Evolutionary conservation across 108 stramenopile species (phyloP).

Genomic region (Skeletonema grethae): DNA sequence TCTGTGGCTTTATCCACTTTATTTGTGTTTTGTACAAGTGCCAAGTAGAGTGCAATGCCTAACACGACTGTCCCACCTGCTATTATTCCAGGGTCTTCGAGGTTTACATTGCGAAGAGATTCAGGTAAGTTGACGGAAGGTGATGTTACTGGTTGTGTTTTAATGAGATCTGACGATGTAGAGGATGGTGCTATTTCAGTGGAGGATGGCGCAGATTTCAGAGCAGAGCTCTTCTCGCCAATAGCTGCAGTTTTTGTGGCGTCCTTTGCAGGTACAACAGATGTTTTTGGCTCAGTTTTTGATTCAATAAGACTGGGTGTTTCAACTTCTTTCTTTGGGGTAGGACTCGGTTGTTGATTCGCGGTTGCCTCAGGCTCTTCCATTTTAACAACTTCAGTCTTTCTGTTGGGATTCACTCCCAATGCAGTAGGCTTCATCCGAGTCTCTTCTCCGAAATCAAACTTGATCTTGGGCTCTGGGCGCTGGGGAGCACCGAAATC

Average conservation of each 20-base stretch:
- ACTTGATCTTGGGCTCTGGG: background rate
- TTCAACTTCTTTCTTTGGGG: background rate
- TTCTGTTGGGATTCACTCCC: constrained; percentile 1
- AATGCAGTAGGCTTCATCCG: background rate
- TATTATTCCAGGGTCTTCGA: constrained; percentile 6
- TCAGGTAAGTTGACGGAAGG: background rate
- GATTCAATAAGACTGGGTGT: background rate
- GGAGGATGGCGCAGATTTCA: background rate
- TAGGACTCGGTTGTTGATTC: background rate
- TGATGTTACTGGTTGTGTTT: background rate
- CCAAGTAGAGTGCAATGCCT: background rate
- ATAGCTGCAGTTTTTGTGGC: background rate
- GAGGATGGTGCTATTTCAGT: constrained; percentile 1
- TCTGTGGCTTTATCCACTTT: background rate
- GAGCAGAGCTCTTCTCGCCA: background rate
- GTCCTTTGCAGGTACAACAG: background rate
- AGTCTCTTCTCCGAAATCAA: background rate
- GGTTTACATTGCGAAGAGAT: background rate
- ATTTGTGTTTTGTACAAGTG: constrained; percentile 8
- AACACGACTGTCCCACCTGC: background rate
- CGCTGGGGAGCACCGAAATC: background rate
- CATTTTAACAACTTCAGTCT: background rate
- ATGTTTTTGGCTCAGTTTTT: background rate
- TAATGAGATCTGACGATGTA: constrained; percentile 2
- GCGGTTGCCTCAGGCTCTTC: background rate